Percentiles rank a stretch among this genome's conserved stretches.
Evolutionary conservation across 2,329 filamentous ascomycete species (phyloP).

Genomic region (Aspergillus alliaceus): DNA sequence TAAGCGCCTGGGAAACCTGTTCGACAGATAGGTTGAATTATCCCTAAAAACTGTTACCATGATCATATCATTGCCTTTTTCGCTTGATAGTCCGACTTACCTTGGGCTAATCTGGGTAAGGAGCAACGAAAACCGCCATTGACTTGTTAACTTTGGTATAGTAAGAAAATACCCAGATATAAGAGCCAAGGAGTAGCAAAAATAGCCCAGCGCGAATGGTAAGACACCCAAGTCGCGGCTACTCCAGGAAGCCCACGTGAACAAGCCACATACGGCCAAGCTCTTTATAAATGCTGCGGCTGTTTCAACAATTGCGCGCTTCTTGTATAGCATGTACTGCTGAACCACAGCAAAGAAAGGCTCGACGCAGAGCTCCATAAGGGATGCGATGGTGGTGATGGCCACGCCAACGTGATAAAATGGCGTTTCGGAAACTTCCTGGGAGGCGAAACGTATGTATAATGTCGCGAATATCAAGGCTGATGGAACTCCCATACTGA

Average conservation of each 20-base stretch:
- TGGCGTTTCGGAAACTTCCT: constrained; percentile 56
- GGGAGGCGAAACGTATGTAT: constrained; percentile 61
- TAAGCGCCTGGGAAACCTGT: constrained; percentile 68
- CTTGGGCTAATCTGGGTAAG: constrained; percentile 44
- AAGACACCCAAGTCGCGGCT: constrained; percentile 68
- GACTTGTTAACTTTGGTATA: constrained; percentile 56
- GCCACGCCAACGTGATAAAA: constrained; percentile 61
- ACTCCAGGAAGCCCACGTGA: constrained; percentile 60
- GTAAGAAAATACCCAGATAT: constrained; percentile 68
- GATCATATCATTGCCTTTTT: background rate
- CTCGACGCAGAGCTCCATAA: constrained; percentile 79
- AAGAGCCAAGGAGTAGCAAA: constrained; percentile 70
- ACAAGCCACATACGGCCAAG: constrained; percentile 68
- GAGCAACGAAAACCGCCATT: constrained; percentile 69
- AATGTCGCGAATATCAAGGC: constrained; percentile 64
- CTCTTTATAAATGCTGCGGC: constrained; percentile 77
- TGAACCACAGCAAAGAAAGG: constrained; percentile 88
- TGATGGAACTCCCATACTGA: constrained; percentile 66
- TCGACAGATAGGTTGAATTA: constrained; percentile 50
- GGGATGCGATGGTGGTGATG: constrained; percentile 57
- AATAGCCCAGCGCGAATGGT: constrained; percentile 85
- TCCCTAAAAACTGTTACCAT: constrained; percentile 23
- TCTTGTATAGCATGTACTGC: constrained; percentile 74
- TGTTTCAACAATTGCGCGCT: constrained; percentile 81
- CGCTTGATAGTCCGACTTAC: constrained; percentile 30